phyloP scores from a whole-genome alignment of 345 rosid species.

The Lepidium didymum region DNA sequence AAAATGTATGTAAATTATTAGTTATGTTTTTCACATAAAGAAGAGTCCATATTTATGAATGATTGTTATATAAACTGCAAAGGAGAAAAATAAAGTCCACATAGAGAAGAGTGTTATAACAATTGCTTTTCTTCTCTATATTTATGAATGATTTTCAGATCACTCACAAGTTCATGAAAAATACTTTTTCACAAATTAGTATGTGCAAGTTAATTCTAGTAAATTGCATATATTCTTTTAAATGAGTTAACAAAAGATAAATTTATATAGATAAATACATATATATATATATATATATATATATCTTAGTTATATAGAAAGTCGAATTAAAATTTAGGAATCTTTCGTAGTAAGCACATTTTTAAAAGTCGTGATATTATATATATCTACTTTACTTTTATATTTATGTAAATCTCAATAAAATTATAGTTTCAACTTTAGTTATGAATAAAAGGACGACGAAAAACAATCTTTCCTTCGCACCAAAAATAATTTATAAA shows the following conservation, averaged over 20 bases:
- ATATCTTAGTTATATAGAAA: not conserved
- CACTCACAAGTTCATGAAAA: not conserved
- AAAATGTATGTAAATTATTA: too few species aligned
- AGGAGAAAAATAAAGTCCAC: too few species aligned
- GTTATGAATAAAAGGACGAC: not conserved
- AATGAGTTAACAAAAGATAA: not conserved
- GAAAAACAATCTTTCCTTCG: not conserved
- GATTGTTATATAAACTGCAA: too few species aligned
- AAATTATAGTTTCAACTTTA: not conserved
- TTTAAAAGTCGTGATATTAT: not conserved
- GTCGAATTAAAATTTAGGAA: not conserved
- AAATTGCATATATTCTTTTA: not conserved
- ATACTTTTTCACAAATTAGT: not conserved
- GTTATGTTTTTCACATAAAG: too few species aligned
- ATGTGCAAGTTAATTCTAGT: not conserved
- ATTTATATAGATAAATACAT: too few species aligned
- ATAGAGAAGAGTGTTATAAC: too few species aligned
- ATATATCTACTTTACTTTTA: not conserved
- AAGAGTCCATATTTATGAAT: too few species aligned
- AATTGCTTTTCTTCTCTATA: too few species aligned
- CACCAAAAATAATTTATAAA: not conserved
- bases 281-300: too few species aligned
- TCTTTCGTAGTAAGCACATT: not conserved
- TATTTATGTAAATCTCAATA: not conserved
- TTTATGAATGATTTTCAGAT: not conserved